These are phyloP conservation scores for Coniophora puteana DNA, from an alignment of 1,284 basidiomycete species.

Conservation along the genomic window DNA sequence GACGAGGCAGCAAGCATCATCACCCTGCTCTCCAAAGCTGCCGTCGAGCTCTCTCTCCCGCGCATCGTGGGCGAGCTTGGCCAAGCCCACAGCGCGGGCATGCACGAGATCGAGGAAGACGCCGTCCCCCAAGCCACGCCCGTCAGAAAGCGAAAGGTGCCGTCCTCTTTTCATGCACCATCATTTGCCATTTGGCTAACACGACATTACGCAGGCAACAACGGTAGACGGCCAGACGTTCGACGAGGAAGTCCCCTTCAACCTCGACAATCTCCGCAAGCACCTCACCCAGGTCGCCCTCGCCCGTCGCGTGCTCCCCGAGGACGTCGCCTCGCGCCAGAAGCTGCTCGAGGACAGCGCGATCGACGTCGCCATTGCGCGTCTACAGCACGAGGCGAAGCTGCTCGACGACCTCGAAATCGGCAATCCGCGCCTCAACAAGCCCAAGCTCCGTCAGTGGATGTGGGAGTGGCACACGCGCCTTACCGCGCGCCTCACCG, in stretches of 20 bases:
- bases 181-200: slow-evolving; percentile 17
- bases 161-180: not conserved
- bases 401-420: slow-evolving; percentile 58
- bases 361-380: slow-evolving; percentile 76
- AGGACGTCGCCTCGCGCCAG: slow-evolving; percentile 73
- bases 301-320: slow-evolving; percentile 59
- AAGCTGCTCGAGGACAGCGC: slow-evolving; percentile 81
- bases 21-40: slow-evolving; percentile 52
- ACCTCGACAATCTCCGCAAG: slow-evolving; percentile 64
- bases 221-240: slow-evolving; percentile 12
- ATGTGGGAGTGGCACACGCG: slow-evolving; percentile 88
- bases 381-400: slow-evolving; percentile 66
- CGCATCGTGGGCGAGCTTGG: slow-evolving; percentile 55
- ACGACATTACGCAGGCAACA: slow-evolving; percentile 21
- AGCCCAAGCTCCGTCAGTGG: slow-evolving; percentile 66
- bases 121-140: slow-evolving; percentile 58
- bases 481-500: slow-evolving; percentile 51
- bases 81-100: slow-evolving; percentile 45
- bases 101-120: slow-evolving; percentile 39
- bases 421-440: slow-evolving; percentile 44
- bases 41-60: slow-evolving; percentile 50
- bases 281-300: slow-evolving; percentile 62
- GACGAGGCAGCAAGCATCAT: slow-evolving; percentile 56
- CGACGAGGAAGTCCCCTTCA: slow-evolving; percentile 61
- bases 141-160: slow-evolving; percentile 33